These are phyloP conservation scores for Candida coleopterorum DNA, from an alignment of 805 yeast genomes.

Conservation along the genomic window DNA sequence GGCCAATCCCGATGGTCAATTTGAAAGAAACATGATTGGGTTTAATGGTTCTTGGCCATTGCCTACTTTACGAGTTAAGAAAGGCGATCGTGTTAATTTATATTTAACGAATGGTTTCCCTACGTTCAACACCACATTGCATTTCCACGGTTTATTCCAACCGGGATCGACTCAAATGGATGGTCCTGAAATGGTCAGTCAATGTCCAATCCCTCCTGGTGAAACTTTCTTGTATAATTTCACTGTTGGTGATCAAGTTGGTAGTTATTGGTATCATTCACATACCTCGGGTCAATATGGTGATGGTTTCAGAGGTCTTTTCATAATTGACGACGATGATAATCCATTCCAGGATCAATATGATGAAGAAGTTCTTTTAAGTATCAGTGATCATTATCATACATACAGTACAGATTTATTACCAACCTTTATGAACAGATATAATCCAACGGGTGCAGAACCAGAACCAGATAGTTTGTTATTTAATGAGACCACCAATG, in stretches of 20 bases:
- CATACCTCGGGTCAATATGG: constrained; percentile 87
- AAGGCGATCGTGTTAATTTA: constrained; percentile 76
- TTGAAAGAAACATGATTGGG: constrained; percentile 54
- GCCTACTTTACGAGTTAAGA: constrained; percentile 72
- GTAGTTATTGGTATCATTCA: constrained; percentile 96
- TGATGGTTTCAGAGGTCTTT: constrained; percentile 83
- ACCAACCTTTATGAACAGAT: constrained; percentile 50
- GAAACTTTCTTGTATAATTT: constrained; percentile 76
- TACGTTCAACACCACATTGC: constrained; percentile 69
- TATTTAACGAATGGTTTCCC: constrained; percentile 71
- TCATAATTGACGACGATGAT: constrained; percentile 65
- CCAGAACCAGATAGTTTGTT: constrained; percentile 67
- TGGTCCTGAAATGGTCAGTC: constrained; percentile 84
- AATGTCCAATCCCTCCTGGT: constrained; percentile 85
- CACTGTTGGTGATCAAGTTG: constrained; percentile 71
- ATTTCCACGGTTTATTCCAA: constrained; percentile 92
- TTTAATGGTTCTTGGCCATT: constrained; percentile 77
- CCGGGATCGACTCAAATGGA: constrained; percentile 74
- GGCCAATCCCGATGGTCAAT: constrained; percentile 65
- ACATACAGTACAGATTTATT: constrained; percentile 43
- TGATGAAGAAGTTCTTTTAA: constrained; percentile 57
- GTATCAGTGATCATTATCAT: constrained; percentile 64
- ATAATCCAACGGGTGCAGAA: constrained; percentile 84
- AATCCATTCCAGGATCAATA: constrained; percentile 44
- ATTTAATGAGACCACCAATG: constrained; percentile 60